A percentile compares a stretch with the other conserved stretches of the same genome.
These are phyloP conservation scores for Breynia disticha DNA, from an alignment of 441 rosid genomes.

Conservation along the genomic window DNA sequence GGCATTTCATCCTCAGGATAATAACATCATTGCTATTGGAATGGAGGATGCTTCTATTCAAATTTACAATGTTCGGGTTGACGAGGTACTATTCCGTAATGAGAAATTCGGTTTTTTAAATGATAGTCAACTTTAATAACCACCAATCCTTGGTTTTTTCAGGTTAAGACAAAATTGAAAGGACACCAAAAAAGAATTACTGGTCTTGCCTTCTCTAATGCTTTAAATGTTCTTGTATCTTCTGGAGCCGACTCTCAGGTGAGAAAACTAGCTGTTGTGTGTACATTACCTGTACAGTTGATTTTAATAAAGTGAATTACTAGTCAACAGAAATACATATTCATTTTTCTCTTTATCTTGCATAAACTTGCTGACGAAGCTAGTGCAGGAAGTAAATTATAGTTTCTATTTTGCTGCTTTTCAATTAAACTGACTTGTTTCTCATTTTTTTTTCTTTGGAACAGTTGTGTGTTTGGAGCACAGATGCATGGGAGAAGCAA, in stretches of 20 bases:
- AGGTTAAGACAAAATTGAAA: conserved; percentile 66
- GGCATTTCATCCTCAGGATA: conserved; percentile 82
- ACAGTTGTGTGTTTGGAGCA: conserved; percentile 73
- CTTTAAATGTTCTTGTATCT: conserved; percentile 53
- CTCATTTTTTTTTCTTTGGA: conserved; percentile 5
- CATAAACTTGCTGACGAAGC: not conserved
- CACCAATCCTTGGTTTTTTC: conserved; percentile 4
- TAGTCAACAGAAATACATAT: too few relatives aligned
- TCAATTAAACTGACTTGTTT: not conserved
- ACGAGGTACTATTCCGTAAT: conserved; percentile 39
- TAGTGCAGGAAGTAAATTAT: not conserved
- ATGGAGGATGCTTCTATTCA: conserved; percentile 71
- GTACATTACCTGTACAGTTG: not conserved
- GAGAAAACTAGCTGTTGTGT: conserved; percentile 11
- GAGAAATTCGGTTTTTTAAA: conserved; percentile 8
- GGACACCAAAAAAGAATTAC: conserved; percentile 80
- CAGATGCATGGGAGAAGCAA: conserved; percentile 93
- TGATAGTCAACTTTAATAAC: conserved; percentile 3
- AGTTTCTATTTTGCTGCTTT: too few relatives aligned
- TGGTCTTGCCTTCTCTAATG: conserved; percentile 70
- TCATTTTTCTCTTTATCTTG: not conserved
- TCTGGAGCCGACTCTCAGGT: conserved; percentile 86
- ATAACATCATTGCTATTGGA: conserved; percentile 76
- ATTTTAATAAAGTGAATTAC: not conserved
- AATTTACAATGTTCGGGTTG: conserved; percentile 68